Percentiles rank a stretch among this genome's conserved stretches.
phyloP scores from a whole-genome alignment of 1,284 basidiomycete genomes.

The Inonotus hispidus region DNA sequence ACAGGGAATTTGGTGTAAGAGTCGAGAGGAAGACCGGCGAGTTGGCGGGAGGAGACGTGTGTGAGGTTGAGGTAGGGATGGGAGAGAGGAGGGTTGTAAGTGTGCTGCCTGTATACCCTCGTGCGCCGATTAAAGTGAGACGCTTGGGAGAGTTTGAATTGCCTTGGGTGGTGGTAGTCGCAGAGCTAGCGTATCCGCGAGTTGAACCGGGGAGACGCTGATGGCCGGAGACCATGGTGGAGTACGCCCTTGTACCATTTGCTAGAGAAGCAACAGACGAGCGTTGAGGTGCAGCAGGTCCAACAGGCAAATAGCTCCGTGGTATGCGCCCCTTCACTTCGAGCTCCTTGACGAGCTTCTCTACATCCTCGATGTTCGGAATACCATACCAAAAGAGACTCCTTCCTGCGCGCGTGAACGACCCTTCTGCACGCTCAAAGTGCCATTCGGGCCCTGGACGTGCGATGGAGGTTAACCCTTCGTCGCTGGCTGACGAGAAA shows the following conservation, averaged over 20 bases:
- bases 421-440: slow-evolving; percentile 96
- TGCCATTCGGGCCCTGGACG: slow-evolving; percentile 74
- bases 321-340: slow-evolving; percentile 86
- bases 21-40: slow-evolving; percentile 77
- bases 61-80: slow-evolving; percentile 88
- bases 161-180: slow-evolving; percentile 29
- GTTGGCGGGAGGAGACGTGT: slow-evolving; percentile 94
- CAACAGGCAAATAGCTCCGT: slow-evolving; percentile 86
- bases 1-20: slow-evolving; percentile 81
- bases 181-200: slow-evolving; percentile 58
- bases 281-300: slow-evolving; percentile 70
- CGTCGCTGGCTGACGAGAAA: background rate
- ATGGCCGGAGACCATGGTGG: slow-evolving; percentile 42
- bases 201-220: slow-evolving; percentile 35
- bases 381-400: slow-evolving; percentile 98
- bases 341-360: slow-evolving; percentile 77
- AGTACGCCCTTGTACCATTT: slow-evolving; percentile 55
- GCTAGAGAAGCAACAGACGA: slow-evolving; percentile 32
- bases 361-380: slow-evolving; percentile 88
- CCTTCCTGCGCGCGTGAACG: slow-evolving; percentile 91
- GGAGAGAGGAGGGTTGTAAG: slow-evolving; percentile 78
- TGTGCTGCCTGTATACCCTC: slow-evolving; percentile 94
- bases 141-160: slow-evolving; percentile 68
- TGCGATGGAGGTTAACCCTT: background rate
- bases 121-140: slow-evolving; percentile 92